Percentiles rank a stretch among this genome's conserved stretches.
Conservation (phyloP, 768 basidiomycete genomes). For the Boletellus sp. region DNA sequence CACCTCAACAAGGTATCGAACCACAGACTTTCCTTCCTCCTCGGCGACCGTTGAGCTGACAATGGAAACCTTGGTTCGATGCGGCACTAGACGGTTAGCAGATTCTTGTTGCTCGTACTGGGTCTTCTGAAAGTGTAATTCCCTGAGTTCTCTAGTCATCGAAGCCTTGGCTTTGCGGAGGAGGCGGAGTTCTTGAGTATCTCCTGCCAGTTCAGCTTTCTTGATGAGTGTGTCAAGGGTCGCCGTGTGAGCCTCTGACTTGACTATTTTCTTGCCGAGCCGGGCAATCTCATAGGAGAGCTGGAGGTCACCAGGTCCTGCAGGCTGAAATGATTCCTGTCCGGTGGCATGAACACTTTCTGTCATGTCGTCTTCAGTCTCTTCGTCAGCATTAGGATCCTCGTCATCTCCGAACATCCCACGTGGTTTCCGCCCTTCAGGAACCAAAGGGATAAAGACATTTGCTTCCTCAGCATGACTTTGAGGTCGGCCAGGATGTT, state of each 20-base stretch:
- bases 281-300: conserved; percentile 83
- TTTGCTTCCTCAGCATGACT: conserved; percentile 8
- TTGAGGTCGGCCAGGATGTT: conserved; percentile 36
- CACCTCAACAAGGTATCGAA: conserved; percentile 88
- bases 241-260: conserved; percentile 74
- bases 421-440: conserved; percentile 19
- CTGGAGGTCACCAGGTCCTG: conserved; percentile 87
- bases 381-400: conserved; percentile 40
- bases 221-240: conserved; percentile 87
- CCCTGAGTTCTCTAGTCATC: conserved; percentile 77
- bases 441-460: conserved; percentile 1
- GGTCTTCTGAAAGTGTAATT: conserved; percentile 82
- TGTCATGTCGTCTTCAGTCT: conserved; percentile 37
- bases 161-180: conserved; percentile 79
- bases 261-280: conserved; percentile 68
- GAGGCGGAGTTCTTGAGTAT: conserved; percentile 78
- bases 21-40: conserved; percentile 85
- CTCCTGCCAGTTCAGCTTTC: conserved; percentile 93
- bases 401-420: conserved; percentile 39
- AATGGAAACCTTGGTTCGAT: conserved; percentile 81
- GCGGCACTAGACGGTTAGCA: conserved; percentile 82
- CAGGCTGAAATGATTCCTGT: conserved; percentile 62
- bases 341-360: conserved; percentile 29
- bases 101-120: conserved; percentile 94
- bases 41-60: conserved; percentile 79